phyloP scores from a whole-genome alignment of 139 green algal species.

The Monoraphidium neglectum region DNA sequence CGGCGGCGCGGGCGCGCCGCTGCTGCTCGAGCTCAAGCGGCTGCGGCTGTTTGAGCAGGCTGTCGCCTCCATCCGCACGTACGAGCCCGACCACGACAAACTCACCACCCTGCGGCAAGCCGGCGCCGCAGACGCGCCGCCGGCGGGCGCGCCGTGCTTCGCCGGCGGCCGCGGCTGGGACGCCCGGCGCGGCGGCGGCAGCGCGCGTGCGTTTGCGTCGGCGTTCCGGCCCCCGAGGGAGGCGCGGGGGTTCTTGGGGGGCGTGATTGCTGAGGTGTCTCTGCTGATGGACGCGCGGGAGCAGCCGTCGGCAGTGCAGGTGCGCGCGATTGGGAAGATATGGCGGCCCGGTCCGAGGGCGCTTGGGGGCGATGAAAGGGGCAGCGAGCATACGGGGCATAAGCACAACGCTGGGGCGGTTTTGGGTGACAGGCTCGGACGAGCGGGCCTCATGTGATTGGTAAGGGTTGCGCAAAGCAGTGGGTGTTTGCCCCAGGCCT shows the following conservation, averaged over 20 bases:
- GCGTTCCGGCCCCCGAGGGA: constrained; percentile 2
- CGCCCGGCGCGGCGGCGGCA: too few relatives aligned
- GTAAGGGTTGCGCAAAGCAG: too few relatives aligned
- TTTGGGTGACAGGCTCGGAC: too few relatives aligned
- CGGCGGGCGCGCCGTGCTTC: background rate
- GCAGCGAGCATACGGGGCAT: too few relatives aligned
- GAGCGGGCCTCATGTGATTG: too few relatives aligned
- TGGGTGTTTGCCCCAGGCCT: too few relatives aligned
- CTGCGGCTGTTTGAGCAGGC: background rate
- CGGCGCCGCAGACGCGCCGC: too few relatives aligned
- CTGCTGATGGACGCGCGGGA: constrained; percentile 21
- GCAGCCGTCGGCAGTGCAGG: constrained; percentile 18
- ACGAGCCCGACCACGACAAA: constrained; percentile 20
- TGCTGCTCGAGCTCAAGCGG: background rate
- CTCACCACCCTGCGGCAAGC: background rate
- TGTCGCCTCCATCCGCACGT: constrained; percentile 8
- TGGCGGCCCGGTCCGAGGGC: too few relatives aligned
- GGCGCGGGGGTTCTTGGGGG: constrained; percentile 25
- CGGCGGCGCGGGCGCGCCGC: constrained; percentile 4
- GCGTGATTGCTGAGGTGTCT: constrained; percentile 50
- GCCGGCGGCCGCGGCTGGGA: background rate
- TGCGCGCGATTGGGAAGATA: too few relatives aligned
- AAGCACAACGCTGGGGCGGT: too few relatives aligned
- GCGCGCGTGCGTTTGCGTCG: too few relatives aligned
- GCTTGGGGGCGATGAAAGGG: too few relatives aligned